These are phyloP conservation scores for Zygoascus biomembranicola DNA, from an alignment of 805 yeast genomes.

Conservation along the genomic window DNA sequence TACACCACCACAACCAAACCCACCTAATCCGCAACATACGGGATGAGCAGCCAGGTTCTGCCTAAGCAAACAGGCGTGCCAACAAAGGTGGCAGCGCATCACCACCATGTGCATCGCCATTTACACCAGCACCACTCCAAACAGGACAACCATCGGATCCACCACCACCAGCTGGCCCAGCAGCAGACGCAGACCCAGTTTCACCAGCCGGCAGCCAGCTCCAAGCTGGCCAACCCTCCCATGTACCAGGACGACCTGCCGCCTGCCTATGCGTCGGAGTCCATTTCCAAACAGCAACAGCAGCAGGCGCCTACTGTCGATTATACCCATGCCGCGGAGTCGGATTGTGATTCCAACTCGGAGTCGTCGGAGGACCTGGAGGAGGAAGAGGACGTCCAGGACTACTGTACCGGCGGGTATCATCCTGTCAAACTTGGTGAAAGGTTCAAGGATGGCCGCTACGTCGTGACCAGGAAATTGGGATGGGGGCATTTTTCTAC, in stretches of 20 bases:
- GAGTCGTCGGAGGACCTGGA: slow-evolving; percentile 11
- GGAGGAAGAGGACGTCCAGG: slow-evolving; percentile 72
- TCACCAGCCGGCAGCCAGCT: background rate
- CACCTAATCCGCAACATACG: background rate
- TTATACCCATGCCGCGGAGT: background rate
- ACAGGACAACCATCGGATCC: background rate
- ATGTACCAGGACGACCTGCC: background rate
- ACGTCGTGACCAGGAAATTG: slow-evolving; percentile 73
- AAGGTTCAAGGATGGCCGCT: slow-evolving; percentile 62
- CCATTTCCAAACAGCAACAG: background rate
- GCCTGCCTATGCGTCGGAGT: background rate
- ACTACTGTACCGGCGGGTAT: slow-evolving; percentile 89
- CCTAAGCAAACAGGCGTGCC: background rate
- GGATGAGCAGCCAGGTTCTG: background rate
- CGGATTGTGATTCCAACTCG: slow-evolving; percentile 2
- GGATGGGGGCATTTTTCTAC: slow-evolving; percentile 99
- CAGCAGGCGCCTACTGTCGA: background rate
- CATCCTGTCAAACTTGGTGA: slow-evolving; percentile 93
- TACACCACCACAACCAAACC: background rate
- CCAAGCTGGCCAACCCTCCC: background rate
- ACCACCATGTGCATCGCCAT: background rate
- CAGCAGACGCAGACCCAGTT: background rate
- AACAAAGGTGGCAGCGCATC: background rate
- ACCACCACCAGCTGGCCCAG: background rate
- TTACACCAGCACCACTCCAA: background rate